These are phyloP conservation scores for Vitis labrusca DNA, from an alignment of 164 flowering plant genomes.

Conservation along the genomic window DNA sequence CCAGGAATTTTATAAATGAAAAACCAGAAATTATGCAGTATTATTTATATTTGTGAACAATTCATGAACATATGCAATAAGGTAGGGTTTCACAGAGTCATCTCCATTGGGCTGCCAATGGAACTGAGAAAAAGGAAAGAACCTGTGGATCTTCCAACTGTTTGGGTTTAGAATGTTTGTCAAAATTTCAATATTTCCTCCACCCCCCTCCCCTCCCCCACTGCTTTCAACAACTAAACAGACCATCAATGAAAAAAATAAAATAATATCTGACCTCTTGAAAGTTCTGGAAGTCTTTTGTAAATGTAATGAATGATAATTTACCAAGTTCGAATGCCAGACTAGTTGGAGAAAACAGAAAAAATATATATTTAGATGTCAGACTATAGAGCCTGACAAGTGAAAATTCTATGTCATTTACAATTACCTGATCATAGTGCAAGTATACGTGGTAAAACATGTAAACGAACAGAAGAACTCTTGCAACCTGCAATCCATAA, in stretches of 20 bases:
- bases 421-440: conserved; percentile 76
- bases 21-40: background rate
- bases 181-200: background rate
- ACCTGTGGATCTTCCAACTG: background rate
- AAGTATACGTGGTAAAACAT: conserved; percentile 77
- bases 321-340: too few species aligned
- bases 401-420: background rate
- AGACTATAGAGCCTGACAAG: background rate
- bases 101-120: background rate
- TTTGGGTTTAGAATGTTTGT: background rate
- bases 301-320: too few species aligned
- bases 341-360: too few species aligned
- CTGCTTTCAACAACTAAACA: background rate
- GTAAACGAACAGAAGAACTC: conserved; percentile 78
- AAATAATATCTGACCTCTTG: too few species aligned
- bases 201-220: background rate
- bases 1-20: background rate
- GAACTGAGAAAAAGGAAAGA: background rate
- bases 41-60: background rate
- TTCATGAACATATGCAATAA: background rate
- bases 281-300: too few species aligned
- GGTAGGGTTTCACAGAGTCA: background rate
- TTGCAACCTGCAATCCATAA: conserved; percentile 69
- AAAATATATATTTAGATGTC: background rate
- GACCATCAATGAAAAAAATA: background rate